Evolutionary conservation across 2,329 filamentous ascomycete genomes (phyloP).

Genomic region (Arthroderma uncinatum): DNA sequence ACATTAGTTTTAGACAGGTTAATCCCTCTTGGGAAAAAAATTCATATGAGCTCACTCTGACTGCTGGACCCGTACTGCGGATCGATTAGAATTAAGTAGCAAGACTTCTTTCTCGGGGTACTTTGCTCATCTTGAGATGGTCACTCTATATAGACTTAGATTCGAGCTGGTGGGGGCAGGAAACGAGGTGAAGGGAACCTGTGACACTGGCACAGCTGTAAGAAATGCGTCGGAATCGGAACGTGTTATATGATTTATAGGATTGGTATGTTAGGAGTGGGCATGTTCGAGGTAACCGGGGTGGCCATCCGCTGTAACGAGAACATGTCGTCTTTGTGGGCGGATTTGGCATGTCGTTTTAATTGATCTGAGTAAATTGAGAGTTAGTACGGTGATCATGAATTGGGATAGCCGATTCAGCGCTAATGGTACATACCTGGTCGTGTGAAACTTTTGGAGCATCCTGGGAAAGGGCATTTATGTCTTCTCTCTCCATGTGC

Average conservation of each 20-base stretch:
- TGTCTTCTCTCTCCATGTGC: conserved; percentile 34
- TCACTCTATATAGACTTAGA: not conserved
- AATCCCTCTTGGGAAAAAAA: not conserved
- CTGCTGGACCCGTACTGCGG: not conserved
- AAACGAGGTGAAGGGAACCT: not conserved
- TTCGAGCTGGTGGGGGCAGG: not conserved
- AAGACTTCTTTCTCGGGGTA: not conserved
- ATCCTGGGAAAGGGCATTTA: conserved; percentile 31
- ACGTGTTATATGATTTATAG: conserved; percentile 13
- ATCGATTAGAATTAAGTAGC: not conserved
- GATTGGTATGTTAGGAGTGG: conserved; percentile 14
- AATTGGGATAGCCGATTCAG: not conserved
- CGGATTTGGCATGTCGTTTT: conserved; percentile 31
- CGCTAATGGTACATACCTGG: conserved; percentile 29
- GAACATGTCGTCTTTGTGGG: conserved; percentile 23
- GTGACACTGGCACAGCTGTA: not conserved
- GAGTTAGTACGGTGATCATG: not conserved
- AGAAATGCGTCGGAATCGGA: not conserved
- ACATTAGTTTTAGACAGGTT: not conserved
- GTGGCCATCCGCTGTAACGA: conserved; percentile 16
- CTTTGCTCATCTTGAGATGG: not conserved
- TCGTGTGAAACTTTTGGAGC: conserved; percentile 35
- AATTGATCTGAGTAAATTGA: conserved; percentile 28
- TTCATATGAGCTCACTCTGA: not conserved
- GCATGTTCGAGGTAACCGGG: too few species aligned